Percentiles rank a stretch among this genome's conserved stretches.
Evolutionary conservation across 371 early-diverging fungal species (phyloP).

Genomic region (Paraphysoderma sedebokerense): DNA sequence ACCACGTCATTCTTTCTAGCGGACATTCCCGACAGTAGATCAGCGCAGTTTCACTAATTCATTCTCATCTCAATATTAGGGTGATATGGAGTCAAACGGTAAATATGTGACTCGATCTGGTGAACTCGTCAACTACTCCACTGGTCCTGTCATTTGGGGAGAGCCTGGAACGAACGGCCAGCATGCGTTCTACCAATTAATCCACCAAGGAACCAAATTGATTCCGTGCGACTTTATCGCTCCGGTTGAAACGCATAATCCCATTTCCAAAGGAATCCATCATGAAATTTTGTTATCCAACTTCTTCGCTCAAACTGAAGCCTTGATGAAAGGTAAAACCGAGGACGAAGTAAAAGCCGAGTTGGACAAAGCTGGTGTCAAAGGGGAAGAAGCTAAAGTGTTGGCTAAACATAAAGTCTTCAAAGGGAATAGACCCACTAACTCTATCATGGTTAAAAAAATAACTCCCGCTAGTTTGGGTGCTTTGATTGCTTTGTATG

Average conservation of each 20-base stretch:
- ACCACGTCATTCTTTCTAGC: not conserved
- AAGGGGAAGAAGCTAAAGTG: constrained; percentile 33
- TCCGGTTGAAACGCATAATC: constrained; percentile 77
- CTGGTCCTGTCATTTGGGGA: constrained; percentile 98
- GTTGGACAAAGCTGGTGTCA: constrained; percentile 36
- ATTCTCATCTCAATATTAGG: no score
- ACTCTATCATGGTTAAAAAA: constrained; percentile 83
- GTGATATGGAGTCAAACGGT: constrained; percentile 99
- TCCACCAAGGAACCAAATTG: constrained; percentile 97
- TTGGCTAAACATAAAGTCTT: constrained; percentile 85
- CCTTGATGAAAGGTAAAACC: constrained; percentile 88
- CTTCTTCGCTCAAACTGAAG: constrained; percentile 98
- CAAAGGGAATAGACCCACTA: constrained; percentile 93
- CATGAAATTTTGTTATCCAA: constrained; percentile 93
- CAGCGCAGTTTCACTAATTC: constrained; percentile 4
- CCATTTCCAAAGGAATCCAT: constrained; percentile 53
- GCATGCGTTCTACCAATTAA: constrained; percentile 98
- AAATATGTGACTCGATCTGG: constrained; percentile 80
- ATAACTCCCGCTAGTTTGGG: constrained; percentile 90
- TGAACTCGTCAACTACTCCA: constrained; percentile 54
- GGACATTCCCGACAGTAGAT: not conserved
- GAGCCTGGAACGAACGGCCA: constrained; percentile 99
- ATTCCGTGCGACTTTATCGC: constrained; percentile 94
- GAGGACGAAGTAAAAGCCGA: constrained; percentile 51
- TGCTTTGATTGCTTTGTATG: constrained; percentile 88